Evolutionary conservation across 306 rosid genomes (phyloP).

Genomic region (Cucumis hystrix): DNA sequence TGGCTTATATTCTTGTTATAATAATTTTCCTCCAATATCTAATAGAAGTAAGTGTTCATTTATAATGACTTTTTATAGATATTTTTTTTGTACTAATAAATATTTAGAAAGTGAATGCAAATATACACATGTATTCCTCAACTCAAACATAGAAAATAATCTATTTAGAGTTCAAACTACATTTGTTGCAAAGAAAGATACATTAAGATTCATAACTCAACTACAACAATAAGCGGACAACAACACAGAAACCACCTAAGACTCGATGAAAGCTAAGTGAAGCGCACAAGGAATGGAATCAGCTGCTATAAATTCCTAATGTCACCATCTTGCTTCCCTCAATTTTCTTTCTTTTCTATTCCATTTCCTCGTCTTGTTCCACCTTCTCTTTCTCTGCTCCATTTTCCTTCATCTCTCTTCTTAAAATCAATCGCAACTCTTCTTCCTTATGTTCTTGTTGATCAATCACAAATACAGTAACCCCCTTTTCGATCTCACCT

Average conservation of each 20-base stretch:
- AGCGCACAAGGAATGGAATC: slow-evolving; percentile 15
- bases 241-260: neutral
- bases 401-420: neutral
- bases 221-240: neutral
- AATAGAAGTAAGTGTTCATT: too few relatives aligned
- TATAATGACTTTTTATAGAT: too few relatives aligned
- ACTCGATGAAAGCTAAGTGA: neutral
- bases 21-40: too few relatives aligned
- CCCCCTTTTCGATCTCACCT: neutral
- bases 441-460: neutral
- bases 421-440: neutral
- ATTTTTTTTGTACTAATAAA: too few relatives aligned
- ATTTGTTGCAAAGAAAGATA: neutral
- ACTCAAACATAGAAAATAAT: too few relatives aligned
- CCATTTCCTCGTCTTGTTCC: slow-evolving; percentile 24
- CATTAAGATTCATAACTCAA: neutral
- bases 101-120: too few relatives aligned
- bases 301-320: neutral
- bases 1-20: too few relatives aligned
- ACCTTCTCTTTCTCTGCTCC: neutral
- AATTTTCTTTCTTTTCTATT: neutral
- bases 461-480: neutral
- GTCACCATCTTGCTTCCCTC: slow-evolving; percentile 10
- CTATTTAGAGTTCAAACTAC: neutral
- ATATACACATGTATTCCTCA: too few relatives aligned